Base-by-base conservation (phyloP, 2,329 filamentous ascomycete genomes). In the Epichloe typhina region DNA sequence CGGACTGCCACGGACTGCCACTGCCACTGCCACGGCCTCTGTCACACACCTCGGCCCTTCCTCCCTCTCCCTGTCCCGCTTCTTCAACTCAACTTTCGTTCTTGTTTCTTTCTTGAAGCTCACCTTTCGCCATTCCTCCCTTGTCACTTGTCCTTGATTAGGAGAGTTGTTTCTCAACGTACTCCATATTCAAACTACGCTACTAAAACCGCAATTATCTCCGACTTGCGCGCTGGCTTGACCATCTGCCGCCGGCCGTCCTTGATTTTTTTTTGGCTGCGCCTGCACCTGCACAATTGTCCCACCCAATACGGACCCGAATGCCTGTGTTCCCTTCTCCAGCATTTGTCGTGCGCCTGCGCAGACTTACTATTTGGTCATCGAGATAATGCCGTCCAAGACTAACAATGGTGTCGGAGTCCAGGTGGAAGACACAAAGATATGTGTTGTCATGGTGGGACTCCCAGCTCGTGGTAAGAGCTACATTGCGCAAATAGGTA, bases 401-500 rank as follows among this genome's bases (percentile, higher is more conserved):
- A 57, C 62, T 64, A 72, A 74, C 73, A 83, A 83, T 66, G 82
- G 84, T 58, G 72, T 80, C 61, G 85, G 84, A 62, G 78, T 90
- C 57, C 85, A 95, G 87, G 87, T 86, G 61, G 91, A 97, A 74
- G 89, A 96, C 69, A 91, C 88, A 54, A 88, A 87, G 68, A 94
- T 98, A 72, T 97, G 91, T 69, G 90, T 98, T 57, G 89, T 98
- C 61, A 97, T 98, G 93, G 93, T 98, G 54, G 93, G 93, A 58
- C 76, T 98, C 65, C 93, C 93, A 50, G 93, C 93, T 54, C 79
- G 93, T 59, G 93, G 93, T 63, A 98, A 98, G 78, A 95, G 88
- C 72, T 82, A 95, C 68, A 97, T 98, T 66, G 91, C 93, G 59
- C 89, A 95, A 64, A 96, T 96, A 80, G 89, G 90, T 93, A 74